Evolutionary conservation across 306 rosid species (phyloP).

Genomic region (Begonia masoniana): DNA sequence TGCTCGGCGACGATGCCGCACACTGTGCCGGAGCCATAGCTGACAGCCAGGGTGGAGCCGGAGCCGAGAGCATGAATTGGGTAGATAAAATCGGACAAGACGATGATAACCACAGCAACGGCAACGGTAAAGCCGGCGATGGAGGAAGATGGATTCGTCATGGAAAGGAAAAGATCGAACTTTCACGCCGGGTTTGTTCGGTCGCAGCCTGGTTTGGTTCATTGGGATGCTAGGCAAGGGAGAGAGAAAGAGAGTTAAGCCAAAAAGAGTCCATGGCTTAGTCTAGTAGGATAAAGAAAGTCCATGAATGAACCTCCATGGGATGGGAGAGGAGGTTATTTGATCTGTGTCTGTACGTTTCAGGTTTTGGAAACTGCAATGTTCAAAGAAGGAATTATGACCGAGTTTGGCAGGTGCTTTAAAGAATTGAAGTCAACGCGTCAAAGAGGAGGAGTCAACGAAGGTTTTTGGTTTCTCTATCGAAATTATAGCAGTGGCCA

Average conservation of each 20-base stretch:
- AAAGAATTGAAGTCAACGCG: too few species aligned
- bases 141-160: conserved; percentile 44
- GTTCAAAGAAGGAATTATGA: not conserved
- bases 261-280: too few species aligned
- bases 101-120: conserved; percentile 1
- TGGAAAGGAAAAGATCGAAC: conserved; percentile 19
- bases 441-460: too few species aligned
- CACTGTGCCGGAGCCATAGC: conserved; percentile 34
- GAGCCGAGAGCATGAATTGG: conserved; percentile 46
- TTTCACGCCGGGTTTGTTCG: conserved; percentile 18
- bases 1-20: conserved; percentile 55
- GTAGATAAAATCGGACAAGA: conserved; percentile 11
- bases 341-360: not conserved
- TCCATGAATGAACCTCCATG: not conserved
- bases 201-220: conserved; percentile 32
- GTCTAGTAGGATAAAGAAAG: too few species aligned
- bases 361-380: not conserved
- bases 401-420: conserved; percentile 4
- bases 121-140: conserved; percentile 5
- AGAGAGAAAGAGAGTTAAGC: not conserved
- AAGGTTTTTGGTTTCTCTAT: too few species aligned
- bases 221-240: conserved; percentile 20
- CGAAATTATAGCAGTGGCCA: too few species aligned
- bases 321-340: not conserved
- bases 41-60: conserved; percentile 59